A percentile compares a stretch with the other conserved stretches of the same genome.
Evolutionary conservation across 2,329 filamentous ascomycete genomes (phyloP).

Genomic region (Cercospora canescens): DNA sequence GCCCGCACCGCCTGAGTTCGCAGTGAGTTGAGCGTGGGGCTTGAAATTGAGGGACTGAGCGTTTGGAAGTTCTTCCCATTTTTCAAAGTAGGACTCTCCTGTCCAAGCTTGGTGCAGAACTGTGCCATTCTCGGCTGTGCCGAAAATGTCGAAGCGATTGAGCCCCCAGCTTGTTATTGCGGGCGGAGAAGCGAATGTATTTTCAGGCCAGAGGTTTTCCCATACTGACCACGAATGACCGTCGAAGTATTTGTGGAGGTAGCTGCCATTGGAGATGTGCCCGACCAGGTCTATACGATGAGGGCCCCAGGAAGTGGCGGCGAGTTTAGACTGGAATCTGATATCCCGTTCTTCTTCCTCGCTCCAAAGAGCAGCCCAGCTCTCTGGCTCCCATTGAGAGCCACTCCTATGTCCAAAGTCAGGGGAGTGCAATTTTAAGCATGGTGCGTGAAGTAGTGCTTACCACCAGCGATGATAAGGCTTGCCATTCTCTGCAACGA

Average conservation of each 20-base stretch:
- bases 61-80: neutral
- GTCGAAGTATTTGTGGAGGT: slow-evolving; percentile 1
- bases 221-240: neutral
- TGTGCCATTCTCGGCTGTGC: neutral
- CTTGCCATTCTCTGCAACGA: neutral
- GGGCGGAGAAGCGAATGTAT: neutral
- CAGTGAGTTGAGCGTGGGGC: neutral
- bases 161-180: neutral
- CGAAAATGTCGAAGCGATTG: neutral
- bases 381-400: neutral
- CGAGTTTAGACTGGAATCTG: neutral
- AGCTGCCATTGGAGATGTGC: neutral
- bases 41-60: neutral
- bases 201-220: neutral
- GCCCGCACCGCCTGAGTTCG: neutral
- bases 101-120: neutral
- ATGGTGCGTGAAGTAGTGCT: neutral
- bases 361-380: neutral
- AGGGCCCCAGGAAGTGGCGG: neutral
- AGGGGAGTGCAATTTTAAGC: neutral
- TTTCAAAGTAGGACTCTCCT: neutral
- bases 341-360: neutral
- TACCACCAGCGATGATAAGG: slow-evolving; percentile 1
- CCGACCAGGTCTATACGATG: neutral
- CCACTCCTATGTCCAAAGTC: neutral